Conservation (phyloP, 2,329 filamentous ascomycete genomes). For the Scopulariopsis brevicaulis region DNA sequence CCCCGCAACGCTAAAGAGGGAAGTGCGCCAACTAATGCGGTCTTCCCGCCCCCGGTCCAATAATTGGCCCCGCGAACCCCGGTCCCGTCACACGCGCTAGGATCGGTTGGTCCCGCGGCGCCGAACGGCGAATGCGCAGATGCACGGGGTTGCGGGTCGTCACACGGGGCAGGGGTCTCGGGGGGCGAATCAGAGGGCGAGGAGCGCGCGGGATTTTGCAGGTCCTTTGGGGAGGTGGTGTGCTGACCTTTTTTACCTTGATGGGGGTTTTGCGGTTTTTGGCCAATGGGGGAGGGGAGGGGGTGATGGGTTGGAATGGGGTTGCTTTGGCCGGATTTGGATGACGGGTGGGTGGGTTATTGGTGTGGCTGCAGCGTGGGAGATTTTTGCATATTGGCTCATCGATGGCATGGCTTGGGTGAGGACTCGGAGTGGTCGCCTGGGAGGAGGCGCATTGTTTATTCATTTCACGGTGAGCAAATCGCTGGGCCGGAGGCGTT, state of each 20-base stretch:
- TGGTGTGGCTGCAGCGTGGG: background rate
- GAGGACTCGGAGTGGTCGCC: too few species aligned
- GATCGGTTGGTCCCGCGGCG: slow-evolving; percentile 19
- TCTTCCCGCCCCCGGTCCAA: background rate
- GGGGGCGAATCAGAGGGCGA: slow-evolving; percentile 14
- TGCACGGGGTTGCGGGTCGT: slow-evolving; percentile 22
- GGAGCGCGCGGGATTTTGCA: background rate
- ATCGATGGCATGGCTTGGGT: background rate
- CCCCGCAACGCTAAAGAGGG: too few species aligned
- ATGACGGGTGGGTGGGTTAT: background rate
- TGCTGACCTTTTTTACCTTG: background rate
- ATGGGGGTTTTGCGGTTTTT: background rate
- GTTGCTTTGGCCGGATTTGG: background rate
- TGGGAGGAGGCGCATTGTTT: too few species aligned
- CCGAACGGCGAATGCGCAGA: slow-evolving; percentile 12
- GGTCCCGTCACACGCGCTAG: slow-evolving; percentile 12
- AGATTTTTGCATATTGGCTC: background rate
- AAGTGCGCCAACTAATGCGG: background rate
- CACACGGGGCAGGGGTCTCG: slow-evolving; percentile 13
- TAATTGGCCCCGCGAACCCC: slow-evolving; percentile 6
- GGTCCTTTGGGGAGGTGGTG: background rate
- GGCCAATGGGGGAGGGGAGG: background rate
- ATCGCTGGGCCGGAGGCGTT: too few species aligned
- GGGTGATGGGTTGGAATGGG: background rate
- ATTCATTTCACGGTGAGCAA: too few species aligned